Conservation (phyloP, 2,329 filamentous ascomycete species). For the Sarocladium strictum region DNA sequence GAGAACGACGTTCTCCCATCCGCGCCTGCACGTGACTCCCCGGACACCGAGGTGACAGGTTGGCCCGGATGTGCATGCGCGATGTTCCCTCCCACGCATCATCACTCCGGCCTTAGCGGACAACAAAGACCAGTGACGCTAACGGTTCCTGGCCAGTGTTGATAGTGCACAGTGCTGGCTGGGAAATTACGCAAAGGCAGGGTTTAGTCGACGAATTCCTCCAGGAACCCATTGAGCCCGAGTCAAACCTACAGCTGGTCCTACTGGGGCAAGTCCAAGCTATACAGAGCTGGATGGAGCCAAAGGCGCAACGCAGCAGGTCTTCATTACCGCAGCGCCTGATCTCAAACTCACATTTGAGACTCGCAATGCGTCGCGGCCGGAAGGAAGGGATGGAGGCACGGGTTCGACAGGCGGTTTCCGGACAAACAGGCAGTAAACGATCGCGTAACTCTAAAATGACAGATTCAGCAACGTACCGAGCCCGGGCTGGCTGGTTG, state of each 20-base stretch:
- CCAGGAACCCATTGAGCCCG: not conserved
- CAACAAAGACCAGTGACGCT: slow-evolving; percentile 1
- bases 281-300: not conserved
- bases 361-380: not conserved
- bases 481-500: too few relatives aligned
- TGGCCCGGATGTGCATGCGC: not conserved
- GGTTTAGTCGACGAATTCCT: not conserved
- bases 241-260: not conserved
- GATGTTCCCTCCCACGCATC: not conserved
- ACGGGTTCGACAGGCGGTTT: not conserved
- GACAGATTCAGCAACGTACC: too few relatives aligned
- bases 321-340: too few relatives aligned
- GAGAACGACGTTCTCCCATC: too few relatives aligned
- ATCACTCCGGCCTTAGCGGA: not conserved
- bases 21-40: too few relatives aligned
- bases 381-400: not conserved
- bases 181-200: slow-evolving; percentile 8
- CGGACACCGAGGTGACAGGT: too few relatives aligned
- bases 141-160: not conserved
- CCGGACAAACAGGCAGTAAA: not conserved
- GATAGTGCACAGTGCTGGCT: not conserved
- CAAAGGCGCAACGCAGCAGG: not conserved
- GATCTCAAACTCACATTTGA: not conserved
- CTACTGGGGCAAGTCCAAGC: not conserved
- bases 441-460: too few relatives aligned